phyloP scores from a whole-genome alignment of 2,329 filamentous ascomycete genomes.

The Pyrenochaeta sp. region DNA sequence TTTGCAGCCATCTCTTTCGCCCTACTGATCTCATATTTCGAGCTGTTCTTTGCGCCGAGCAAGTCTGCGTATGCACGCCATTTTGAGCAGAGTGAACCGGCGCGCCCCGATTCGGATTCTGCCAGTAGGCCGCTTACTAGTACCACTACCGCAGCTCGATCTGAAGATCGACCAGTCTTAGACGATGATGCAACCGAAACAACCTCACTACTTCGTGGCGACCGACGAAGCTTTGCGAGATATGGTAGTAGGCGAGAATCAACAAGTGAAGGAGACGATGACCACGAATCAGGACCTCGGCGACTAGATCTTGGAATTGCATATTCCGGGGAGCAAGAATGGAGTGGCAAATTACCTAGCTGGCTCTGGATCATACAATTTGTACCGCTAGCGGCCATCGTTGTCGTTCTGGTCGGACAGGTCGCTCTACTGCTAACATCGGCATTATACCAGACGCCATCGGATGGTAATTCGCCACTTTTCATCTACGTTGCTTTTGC shows the following conservation, averaged over 20 bases:
- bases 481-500: constrained; percentile 76
- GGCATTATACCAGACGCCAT: constrained; percentile 79
- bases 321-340: constrained; percentile 80
- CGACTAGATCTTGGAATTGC: constrained; percentile 36
- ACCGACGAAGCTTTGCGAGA: constrained; percentile 64
- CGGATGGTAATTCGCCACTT: constrained; percentile 79
- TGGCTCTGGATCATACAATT: constrained; percentile 93
- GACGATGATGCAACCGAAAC: constrained; percentile 62
- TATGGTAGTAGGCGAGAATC: constrained; percentile 55
- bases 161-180: constrained; percentile 40
- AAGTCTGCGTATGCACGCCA: constrained; percentile 74
- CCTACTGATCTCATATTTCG: constrained; percentile 76
- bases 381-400: constrained; percentile 78
- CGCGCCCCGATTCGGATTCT: constrained; percentile 35
- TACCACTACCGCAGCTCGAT: constrained; percentile 39
- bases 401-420: constrained; percentile 79
- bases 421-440: constrained; percentile 76
- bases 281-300: constrained; percentile 50
- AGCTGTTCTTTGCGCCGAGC: constrained; percentile 76
- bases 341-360: constrained; percentile 79
- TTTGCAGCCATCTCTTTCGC: constrained; percentile 79
- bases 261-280: constrained; percentile 43
- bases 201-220: constrained; percentile 63
- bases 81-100: constrained; percentile 46
- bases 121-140: constrained; percentile 47